phyloP scores from a whole-genome alignment of 2,329 filamentous ascomycete genomes.

The Trichophyton mentagrophytes region DNA sequence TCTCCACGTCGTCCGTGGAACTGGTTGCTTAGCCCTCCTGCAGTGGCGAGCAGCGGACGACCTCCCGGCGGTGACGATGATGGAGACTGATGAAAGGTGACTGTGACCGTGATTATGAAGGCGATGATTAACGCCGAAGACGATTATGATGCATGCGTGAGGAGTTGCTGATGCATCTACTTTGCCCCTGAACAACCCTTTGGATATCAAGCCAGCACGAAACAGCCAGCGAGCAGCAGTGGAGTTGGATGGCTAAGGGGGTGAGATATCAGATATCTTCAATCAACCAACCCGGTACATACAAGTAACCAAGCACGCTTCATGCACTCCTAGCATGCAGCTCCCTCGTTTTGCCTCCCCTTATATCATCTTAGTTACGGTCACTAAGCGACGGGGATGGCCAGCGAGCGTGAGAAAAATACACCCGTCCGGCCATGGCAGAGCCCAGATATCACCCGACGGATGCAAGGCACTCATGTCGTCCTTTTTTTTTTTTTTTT shows the following conservation, averaged over 20 bases:
- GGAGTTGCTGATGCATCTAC: too few species aligned
- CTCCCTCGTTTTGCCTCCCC: not conserved
- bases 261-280: not conserved
- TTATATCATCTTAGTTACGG: not conserved
- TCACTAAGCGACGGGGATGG: not conserved
- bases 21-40: not conserved
- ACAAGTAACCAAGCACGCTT: not conserved
- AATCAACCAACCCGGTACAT: not conserved
- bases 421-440: not conserved
- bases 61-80: not conserved
- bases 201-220: not conserved
- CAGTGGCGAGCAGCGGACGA: not conserved
- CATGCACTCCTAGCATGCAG: not conserved
- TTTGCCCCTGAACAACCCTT: too few species aligned
- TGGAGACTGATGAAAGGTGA: too few species aligned
- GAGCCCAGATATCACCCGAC: not conserved
- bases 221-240: not conserved
- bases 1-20: slow-evolving; percentile 1
- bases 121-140: too few species aligned
- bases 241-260: not conserved
- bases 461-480: slow-evolving; percentile 2
- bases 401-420: not conserved
- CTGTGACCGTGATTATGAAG: too few species aligned
- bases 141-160: too few species aligned
- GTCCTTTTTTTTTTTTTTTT: not conserved